Base-by-base conservation (phyloP, 2,329 filamentous ascomycete genomes). In the Fusarium zealandicum region DNA sequence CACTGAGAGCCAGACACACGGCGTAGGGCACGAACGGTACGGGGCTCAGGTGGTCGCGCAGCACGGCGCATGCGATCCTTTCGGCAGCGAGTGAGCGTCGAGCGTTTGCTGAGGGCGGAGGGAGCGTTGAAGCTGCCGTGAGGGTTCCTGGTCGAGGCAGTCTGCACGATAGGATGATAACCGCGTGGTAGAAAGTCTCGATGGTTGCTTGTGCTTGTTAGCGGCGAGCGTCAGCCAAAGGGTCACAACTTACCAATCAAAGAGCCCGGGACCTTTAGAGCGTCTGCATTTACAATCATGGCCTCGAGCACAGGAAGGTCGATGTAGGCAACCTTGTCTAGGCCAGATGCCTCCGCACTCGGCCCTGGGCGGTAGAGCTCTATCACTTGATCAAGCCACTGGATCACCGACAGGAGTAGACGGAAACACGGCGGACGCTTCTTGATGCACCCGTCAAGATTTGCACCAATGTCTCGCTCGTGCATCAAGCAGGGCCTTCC, bases 161-260 rank as follows among this genome's bases (percentile, higher is more conserved):
- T n/a, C 85, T 78, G 42, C 82, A 86, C 0, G 84, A 87, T 2
- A 88, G 72, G 8, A 88, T 86, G 30, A 83, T 81, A 6, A 88
- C 81, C 3, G 84, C 83, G 61, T 88, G 84, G 62, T 88, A 88
- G 13, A 88, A 80, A 1, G 82, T 79, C 60, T 88, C 85, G 6
- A 88, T 77, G 0, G 85, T 86, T 7, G 79, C 83, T 85, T 31
- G 5, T 6, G 3, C 1, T 20, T 22, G 49, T 74, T 39, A 73
- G 68, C 11, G 48, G 6, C 11, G 12, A 37, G 6, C 4, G 17
- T 38, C 5, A 6, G 10, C 8, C 14, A 3, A 0, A 1, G 31
- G 4, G 44, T 8, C 11, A 5, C 1, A 8, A 69, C 76, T 57
- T 57, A 84, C 81, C 80, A 9, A 85, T 75, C 8, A 82, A 71